Conservation (phyloP, 495 filamentous ascomycete species). For the Lophiostoma macrostomum region DNA sequence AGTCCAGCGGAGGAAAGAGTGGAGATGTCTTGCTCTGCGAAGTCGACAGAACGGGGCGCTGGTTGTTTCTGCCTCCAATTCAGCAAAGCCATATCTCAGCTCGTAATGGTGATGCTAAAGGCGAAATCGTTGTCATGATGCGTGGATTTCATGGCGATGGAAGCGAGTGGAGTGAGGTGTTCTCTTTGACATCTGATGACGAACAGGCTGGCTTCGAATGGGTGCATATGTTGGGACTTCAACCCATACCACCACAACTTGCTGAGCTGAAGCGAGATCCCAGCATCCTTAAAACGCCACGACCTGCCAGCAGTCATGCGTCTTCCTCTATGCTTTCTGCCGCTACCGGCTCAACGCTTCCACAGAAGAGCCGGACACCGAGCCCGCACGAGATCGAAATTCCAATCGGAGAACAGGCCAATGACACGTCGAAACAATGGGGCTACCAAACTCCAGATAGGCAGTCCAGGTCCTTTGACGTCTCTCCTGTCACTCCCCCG, state of each 20-base stretch:
- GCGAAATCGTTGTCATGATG: slow-evolving; percentile 81
- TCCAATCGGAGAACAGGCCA: slow-evolving; percentile 70
- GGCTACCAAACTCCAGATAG: slow-evolving; percentile 27
- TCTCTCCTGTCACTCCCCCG: slow-evolving; percentile 27
- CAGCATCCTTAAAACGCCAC: slow-evolving; percentile 16
- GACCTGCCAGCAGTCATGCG: slow-evolving; percentile 28
- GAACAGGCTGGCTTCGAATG: slow-evolving; percentile 80
- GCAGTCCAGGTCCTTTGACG: slow-evolving; percentile 2
- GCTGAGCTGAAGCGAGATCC: slow-evolving; percentile 34
- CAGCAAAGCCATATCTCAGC: slow-evolving; percentile 68
- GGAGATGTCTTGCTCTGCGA: slow-evolving; percentile 91
- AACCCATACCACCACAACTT: slow-evolving; percentile 67
- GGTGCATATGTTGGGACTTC: slow-evolving; percentile 74
- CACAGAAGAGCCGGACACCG: slow-evolving; percentile 46
- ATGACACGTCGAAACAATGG: slow-evolving; percentile 38
- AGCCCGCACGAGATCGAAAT: slow-evolving; percentile 60
- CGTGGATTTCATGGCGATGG: slow-evolving; percentile 55
- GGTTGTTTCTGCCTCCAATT: slow-evolving; percentile 87
- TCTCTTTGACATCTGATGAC: slow-evolving; percentile 67
- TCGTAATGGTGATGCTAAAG: slow-evolving; percentile 65
- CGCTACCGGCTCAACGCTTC: slow-evolving; percentile 39
- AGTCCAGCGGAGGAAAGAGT: slow-evolving; percentile 50
- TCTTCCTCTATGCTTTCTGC: slow-evolving; percentile 28
- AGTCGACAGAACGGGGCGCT: slow-evolving; percentile 69
- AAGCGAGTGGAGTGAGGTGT: slow-evolving; percentile 76